Conservation (phyloP, 2,329 filamentous ascomycete genomes). For the Cadophora sp. region DNA sequence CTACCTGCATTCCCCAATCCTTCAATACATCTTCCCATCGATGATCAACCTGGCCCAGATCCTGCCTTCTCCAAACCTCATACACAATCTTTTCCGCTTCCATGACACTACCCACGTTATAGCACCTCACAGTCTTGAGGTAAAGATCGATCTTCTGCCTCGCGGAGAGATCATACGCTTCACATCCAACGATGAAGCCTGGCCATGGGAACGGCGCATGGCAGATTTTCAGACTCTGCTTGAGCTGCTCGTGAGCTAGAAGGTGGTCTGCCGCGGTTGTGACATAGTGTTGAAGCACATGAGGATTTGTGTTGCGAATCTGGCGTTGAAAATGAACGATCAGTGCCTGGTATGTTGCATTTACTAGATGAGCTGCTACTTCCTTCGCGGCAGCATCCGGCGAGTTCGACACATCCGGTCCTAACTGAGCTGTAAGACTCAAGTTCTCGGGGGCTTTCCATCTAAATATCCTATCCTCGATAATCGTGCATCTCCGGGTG, state of each 20-base stretch:
- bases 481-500: slow-evolving; percentile 24
- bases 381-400: slow-evolving; percentile 19
- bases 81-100: slow-evolving; percentile 28
- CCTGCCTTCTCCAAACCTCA: slow-evolving; percentile 31
- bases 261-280: slow-evolving; percentile 27
- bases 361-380: slow-evolving; percentile 27
- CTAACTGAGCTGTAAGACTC: slow-evolving; percentile 16
- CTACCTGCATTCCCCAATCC: slow-evolving; percentile 29
- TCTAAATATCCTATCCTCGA: slow-evolving; percentile 28
- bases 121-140: slow-evolving; percentile 24
- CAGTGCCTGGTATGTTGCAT: slow-evolving; percentile 29
- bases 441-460: slow-evolving; percentile 29
- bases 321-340: slow-evolving; percentile 32
- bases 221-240: slow-evolving; percentile 23
- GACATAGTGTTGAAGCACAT: slow-evolving; percentile 31
- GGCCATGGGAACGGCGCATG: slow-evolving; percentile 29
- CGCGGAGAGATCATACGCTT: slow-evolving; percentile 25
- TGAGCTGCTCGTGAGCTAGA: slow-evolving; percentile 28
- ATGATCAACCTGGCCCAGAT: slow-evolving; percentile 22
- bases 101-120: slow-evolving; percentile 27
- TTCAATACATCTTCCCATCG: slow-evolving; percentile 29
- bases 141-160: slow-evolving; percentile 28
- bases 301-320: slow-evolving; percentile 29
- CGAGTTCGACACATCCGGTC: background rate
- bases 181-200: slow-evolving; percentile 30